Conservation (phyloP, 1,284 basidiomycete genomes). For the Cutaneotrichosporon mucoides region DNA sequence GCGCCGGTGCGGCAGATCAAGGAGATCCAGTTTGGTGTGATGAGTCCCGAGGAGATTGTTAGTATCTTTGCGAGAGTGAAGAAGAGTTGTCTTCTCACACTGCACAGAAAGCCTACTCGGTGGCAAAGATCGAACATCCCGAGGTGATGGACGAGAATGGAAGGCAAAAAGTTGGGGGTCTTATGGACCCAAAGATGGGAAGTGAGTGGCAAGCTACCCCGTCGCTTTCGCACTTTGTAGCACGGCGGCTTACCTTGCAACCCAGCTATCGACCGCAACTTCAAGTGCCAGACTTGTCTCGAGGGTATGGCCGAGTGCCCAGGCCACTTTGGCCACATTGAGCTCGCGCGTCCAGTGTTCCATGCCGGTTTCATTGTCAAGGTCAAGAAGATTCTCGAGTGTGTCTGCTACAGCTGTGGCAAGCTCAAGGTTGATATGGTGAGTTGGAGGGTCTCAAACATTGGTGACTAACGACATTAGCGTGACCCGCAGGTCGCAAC, state of each 20-base stretch:
- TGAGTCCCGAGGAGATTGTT: slow-evolving; percentile 99
- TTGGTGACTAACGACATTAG: slow-evolving; percentile 46
- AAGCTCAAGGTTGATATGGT: slow-evolving; percentile 95
- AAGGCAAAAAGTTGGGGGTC: slow-evolving; percentile 82
- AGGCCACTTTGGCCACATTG: slow-evolving; percentile 99
- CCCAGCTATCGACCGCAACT: slow-evolving; percentile 87
- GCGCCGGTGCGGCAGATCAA: slow-evolving; percentile 90
- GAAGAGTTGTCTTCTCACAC: slow-evolving; percentile 8
- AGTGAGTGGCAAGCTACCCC: slow-evolving; percentile 51
- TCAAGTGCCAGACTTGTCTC: slow-evolving; percentile 99
- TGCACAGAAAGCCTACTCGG: slow-evolving; percentile 88
- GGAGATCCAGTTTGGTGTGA: slow-evolving; percentile 98
- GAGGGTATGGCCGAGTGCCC: slow-evolving; percentile 98
- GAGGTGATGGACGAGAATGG: slow-evolving; percentile 97
- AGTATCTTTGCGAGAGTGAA: slow-evolving; percentile 47
- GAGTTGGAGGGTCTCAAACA: slow-evolving; percentile 54
- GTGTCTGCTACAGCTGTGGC: slow-evolving; percentile 97
- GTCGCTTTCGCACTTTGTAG: neutral
- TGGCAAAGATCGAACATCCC: slow-evolving; percentile 96
- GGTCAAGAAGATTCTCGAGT: slow-evolving; percentile 99
- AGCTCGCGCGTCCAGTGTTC: slow-evolving; percentile 92
- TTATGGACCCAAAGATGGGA: slow-evolving; percentile 97
- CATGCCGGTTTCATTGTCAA: slow-evolving; percentile 98
- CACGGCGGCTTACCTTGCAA: slow-evolving; percentile 24
- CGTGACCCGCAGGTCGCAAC: slow-evolving; percentile 76